Evolutionary conservation across 495 filamentous ascomycete species (phyloP).

Genomic region (Aeminium ludgeri): DNA sequence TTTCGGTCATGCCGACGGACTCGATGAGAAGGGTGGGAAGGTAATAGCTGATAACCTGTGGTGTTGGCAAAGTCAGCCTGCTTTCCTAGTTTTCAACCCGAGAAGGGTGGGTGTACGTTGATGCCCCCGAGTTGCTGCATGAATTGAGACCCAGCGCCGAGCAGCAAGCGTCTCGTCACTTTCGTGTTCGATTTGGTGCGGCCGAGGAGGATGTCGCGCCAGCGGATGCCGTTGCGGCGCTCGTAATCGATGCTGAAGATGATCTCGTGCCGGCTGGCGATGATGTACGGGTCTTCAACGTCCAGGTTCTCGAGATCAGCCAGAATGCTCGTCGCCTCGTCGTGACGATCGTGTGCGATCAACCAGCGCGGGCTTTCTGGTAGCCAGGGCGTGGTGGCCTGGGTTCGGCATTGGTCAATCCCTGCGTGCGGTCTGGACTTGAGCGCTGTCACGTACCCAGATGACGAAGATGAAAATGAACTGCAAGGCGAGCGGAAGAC

Average conservation of each 20-base stretch:
- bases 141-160: conserved; percentile 21
- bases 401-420: too few relatives aligned
- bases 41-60: conserved; percentile 29
- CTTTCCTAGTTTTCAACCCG: too few relatives aligned
- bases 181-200: too few relatives aligned
- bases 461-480: conserved; percentile 40
- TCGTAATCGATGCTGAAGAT: conserved; percentile 33
- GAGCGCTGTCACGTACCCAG: too few relatives aligned
- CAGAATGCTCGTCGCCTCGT: conserved; percentile 34
- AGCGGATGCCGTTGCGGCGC: conserved; percentile 30
- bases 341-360: conserved; percentile 27
- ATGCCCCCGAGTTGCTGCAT: conserved; percentile 40
- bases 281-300: conserved; percentile 31
- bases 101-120: conserved; percentile 23
- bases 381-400: conserved; percentile 35
- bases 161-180: too few relatives aligned
- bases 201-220: conserved; percentile 31
- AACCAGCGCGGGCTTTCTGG: conserved; percentile 42
- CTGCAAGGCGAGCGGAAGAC: conserved; percentile 42
- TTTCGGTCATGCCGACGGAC: conserved; percentile 32
- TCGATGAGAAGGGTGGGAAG: conserved; percentile 34
- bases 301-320: conserved; percentile 31
- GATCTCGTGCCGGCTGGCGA: conserved; percentile 33
- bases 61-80: too few relatives aligned
- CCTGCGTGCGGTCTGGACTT: too few relatives aligned